Conservation (phyloP, 1,139 yeast species). For the Candida sanyaensis region DNA sequence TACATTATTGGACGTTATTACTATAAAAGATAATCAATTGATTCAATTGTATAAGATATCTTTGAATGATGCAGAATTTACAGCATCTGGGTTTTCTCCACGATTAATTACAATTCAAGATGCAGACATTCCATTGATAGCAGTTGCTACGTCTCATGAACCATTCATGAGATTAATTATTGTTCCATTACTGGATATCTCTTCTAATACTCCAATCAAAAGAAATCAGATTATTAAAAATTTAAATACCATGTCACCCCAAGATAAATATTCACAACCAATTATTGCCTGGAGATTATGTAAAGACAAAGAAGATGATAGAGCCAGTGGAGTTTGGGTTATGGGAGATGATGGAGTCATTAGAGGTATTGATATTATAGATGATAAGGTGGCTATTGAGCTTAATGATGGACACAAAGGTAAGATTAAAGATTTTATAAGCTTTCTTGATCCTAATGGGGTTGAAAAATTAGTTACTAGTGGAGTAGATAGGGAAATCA, state of each 20-base stretch:
- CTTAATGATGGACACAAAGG: slow-evolving; percentile 36
- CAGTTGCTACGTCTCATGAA: slow-evolving; percentile 71
- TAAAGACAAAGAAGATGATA: slow-evolving; percentile 13
- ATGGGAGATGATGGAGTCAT: slow-evolving; percentile 70
- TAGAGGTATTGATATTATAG: slow-evolving; percentile 53
- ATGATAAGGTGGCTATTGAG: slow-evolving; percentile 26
- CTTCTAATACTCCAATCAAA: slow-evolving; percentile 17
- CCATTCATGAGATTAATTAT: slow-evolving; percentile 73
- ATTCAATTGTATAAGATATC: slow-evolving; percentile 50
- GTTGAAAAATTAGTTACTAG: slow-evolving; percentile 44
- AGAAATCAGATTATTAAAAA: slow-evolving; percentile 56
- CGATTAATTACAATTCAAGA: slow-evolving; percentile 41
- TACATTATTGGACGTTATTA: slow-evolving; percentile 54
- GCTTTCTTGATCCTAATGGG: slow-evolving; percentile 26
- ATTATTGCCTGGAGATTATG: slow-evolving; percentile 41
- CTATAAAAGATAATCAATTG: slow-evolving; percentile 17
- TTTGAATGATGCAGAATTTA: slow-evolving; percentile 73
- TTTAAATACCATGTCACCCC: slow-evolving; percentile 63
- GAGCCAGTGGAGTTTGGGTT: slow-evolving; percentile 56
- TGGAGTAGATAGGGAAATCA: slow-evolving; percentile 44
- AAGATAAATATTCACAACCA: slow-evolving; percentile 68
- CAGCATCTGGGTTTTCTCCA: slow-evolving; percentile 67
- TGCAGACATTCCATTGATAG: slow-evolving; percentile 32
- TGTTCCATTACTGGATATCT: slow-evolving; percentile 39
- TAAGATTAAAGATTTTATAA: slow-evolving; percentile 49